These are phyloP conservation scores for Rutstroemia sp. DNA, from an alignment of 2,329 filamentous ascomycete species.

Conservation along the genomic window DNA sequence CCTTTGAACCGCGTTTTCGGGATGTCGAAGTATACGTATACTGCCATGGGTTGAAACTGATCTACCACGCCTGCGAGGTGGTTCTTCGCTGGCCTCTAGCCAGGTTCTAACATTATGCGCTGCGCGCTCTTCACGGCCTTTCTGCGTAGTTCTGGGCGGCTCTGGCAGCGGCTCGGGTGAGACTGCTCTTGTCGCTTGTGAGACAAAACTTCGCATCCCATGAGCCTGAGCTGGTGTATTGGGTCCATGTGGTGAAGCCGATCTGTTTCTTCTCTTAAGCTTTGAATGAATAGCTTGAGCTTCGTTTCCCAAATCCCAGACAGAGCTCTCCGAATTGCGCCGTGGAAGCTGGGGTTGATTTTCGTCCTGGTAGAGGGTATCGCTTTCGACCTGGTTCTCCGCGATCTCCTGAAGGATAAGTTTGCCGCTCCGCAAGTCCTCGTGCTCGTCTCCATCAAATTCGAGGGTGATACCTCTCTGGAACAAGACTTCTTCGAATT, in stretches of 20 bases:
- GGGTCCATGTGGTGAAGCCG: constrained; percentile 14
- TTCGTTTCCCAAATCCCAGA: constrained; percentile 21
- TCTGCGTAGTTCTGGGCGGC: constrained; percentile 9
- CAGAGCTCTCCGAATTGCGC: constrained; percentile 29
- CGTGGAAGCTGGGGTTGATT: constrained; percentile 14
- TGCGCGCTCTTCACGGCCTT: constrained; percentile 9
- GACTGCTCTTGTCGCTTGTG: constrained; percentile 9
- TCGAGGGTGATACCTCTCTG: constrained; percentile 68
- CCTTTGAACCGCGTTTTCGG: constrained; percentile 8
- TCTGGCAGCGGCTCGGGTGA: constrained; percentile 3
- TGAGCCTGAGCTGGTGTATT: constrained; percentile 3
- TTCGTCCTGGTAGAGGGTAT: constrained; percentile 13
- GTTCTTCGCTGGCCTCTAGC: constrained; percentile 16
- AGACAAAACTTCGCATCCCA: constrained; percentile 10
- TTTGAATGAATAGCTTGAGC: constrained; percentile 8
- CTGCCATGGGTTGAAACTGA: constrained; percentile 24
- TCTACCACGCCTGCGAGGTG: constrained; percentile 15
- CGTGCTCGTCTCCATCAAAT: constrained; percentile 36
- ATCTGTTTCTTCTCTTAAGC: constrained; percentile 18
- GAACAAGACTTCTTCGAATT: constrained; percentile 60
- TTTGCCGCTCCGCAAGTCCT: constrained; percentile 6
- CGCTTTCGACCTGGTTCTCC: constrained; percentile 8
- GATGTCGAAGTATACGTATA: constrained; percentile 21
- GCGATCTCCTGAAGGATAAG: neutral
- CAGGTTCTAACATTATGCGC: constrained; percentile 20